Evolutionary conservation across 495 filamentous ascomycete species (phyloP).

Genomic region (Platismatia glauca): DNA sequence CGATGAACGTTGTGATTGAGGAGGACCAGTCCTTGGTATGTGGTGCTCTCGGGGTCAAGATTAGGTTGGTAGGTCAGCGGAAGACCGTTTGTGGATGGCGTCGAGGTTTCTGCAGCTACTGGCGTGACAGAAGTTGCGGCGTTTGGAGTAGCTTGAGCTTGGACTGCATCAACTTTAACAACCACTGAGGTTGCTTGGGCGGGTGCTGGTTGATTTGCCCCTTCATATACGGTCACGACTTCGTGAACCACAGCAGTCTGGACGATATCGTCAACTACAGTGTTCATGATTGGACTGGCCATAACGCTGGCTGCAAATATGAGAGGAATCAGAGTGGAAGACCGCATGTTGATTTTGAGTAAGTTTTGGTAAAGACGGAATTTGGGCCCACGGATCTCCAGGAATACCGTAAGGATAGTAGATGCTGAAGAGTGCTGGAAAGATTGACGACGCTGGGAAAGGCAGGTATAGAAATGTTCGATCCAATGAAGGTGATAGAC

Average conservation of each 20-base stretch:
- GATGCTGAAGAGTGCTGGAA: not conserved
- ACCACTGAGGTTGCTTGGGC: constrained; percentile 2
- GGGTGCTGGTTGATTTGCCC: constrained; percentile 14
- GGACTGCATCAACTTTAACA: not conserved
- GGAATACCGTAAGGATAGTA: not conserved
- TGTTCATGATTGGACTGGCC: constrained; percentile 45
- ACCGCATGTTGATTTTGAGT: constrained; percentile 59
- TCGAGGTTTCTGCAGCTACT: constrained; percentile 13
- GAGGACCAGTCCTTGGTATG: constrained; percentile 43
- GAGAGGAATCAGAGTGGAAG: constrained; percentile 51
- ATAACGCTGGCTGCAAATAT: constrained; percentile 53
- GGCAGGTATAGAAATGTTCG: not conserved
- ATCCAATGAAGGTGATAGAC: not conserved
- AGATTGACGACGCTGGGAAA: not conserved
- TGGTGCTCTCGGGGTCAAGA: constrained; percentile 20
- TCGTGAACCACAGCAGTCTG: constrained; percentile 53
- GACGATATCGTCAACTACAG: constrained; percentile 44
- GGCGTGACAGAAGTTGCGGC: constrained; percentile 1
- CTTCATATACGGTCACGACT: constrained; percentile 30
- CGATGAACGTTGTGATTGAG: constrained; percentile 83
- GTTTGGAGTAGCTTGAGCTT: not conserved
- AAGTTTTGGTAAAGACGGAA: not conserved
- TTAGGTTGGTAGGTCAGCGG: constrained; percentile 17
- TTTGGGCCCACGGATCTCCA: not conserved
- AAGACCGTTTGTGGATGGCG: constrained; percentile 18